These are phyloP conservation scores for Myriosclerotinia curreyana DNA, from an alignment of 2,329 filamentous ascomycete genomes.

Conservation along the genomic window DNA sequence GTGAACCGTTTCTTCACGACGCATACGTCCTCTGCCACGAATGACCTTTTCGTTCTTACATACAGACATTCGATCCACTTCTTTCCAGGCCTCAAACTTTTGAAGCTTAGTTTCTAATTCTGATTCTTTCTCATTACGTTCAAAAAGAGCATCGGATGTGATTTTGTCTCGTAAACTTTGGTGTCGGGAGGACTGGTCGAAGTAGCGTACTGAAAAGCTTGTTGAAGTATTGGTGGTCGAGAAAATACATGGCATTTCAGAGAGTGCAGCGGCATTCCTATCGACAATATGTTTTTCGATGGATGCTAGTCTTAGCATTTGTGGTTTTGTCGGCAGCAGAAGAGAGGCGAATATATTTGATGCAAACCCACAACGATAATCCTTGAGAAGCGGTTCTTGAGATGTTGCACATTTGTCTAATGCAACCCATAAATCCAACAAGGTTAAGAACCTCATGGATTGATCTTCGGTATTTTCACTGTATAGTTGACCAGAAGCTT, in stretches of 20 bases:
- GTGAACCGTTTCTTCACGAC: too few species aligned
- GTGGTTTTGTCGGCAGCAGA: slow-evolving; percentile 43
- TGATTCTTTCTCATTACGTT: slow-evolving; percentile 36
- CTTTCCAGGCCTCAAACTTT: slow-evolving; percentile 38
- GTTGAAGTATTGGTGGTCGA: slow-evolving; percentile 37
- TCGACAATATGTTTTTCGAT: slow-evolving; percentile 49
- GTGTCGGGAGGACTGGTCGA: slow-evolving; percentile 44
- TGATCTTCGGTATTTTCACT: slow-evolving; percentile 43
- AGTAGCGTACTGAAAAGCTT: slow-evolving; percentile 51
- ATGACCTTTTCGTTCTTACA: not conserved
- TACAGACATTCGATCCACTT: not conserved
- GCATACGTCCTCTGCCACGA: too few species aligned
- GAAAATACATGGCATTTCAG: slow-evolving; percentile 41
- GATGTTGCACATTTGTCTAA: slow-evolving; percentile 49
- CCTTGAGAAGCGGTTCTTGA: slow-evolving; percentile 43
- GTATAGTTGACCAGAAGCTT: slow-evolving; percentile 39
- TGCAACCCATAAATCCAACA: slow-evolving; percentile 58
- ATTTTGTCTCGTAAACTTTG: slow-evolving; percentile 43
- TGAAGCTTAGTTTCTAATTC: slow-evolving; percentile 39
- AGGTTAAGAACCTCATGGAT: slow-evolving; percentile 55
- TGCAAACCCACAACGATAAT: slow-evolving; percentile 50
- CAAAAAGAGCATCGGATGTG: slow-evolving; percentile 39
- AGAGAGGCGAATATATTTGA: slow-evolving; percentile 44
- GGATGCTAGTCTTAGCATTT: slow-evolving; percentile 46
- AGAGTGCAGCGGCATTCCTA: not conserved